Conservation (phyloP, 116 monocot genomes). For the Cymodocea nodosa region DNA sequence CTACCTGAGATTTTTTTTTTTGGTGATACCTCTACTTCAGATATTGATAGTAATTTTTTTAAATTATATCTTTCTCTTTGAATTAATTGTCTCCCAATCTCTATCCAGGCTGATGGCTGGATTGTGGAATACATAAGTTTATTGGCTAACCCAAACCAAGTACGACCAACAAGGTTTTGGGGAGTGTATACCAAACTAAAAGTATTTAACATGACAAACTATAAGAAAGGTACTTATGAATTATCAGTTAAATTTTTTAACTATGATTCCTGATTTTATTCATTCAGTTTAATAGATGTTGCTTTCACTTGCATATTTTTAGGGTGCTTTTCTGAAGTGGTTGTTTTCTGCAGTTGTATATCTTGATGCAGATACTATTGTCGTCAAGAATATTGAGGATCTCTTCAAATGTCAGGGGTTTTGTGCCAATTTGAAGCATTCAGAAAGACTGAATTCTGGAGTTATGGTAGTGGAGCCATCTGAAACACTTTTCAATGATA, state of each 20-base stretch:
- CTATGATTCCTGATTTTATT: not conserved
- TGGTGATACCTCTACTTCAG: no score
- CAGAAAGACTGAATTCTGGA: slow-evolving; percentile 97
- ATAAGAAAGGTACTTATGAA: slow-evolving; percentile 73
- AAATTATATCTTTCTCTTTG: not conserved
- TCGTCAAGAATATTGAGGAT: slow-evolving; percentile 90
- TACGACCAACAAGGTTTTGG: slow-evolving; percentile 96
- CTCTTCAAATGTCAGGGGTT: slow-evolving; percentile 89
- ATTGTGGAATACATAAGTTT: slow-evolving; percentile 74
- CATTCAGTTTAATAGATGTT: not conserved
- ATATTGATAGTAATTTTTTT: no score
- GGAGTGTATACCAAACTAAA: slow-evolving; percentile 98
- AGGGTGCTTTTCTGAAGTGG: not conserved
- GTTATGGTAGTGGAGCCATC: slow-evolving; percentile 99
- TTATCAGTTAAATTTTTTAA: not conserved
- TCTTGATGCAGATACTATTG: slow-evolving; percentile 98
- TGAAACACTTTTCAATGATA: slow-evolving; percentile 69
- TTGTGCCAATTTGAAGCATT: slow-evolving; percentile 98
- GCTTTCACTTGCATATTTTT: no score
- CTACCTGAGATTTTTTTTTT: no score
- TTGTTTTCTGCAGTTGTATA: slow-evolving; percentile 68
- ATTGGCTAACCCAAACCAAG: slow-evolving; percentile 84
- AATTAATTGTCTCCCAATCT: not conserved
- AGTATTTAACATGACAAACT: slow-evolving; percentile 87
- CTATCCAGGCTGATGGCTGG: slow-evolving; percentile 98